phyloP scores from a whole-genome alignment of 1,139 yeast genomes.

The Scheffersomyces illinoinensis region DNA sequence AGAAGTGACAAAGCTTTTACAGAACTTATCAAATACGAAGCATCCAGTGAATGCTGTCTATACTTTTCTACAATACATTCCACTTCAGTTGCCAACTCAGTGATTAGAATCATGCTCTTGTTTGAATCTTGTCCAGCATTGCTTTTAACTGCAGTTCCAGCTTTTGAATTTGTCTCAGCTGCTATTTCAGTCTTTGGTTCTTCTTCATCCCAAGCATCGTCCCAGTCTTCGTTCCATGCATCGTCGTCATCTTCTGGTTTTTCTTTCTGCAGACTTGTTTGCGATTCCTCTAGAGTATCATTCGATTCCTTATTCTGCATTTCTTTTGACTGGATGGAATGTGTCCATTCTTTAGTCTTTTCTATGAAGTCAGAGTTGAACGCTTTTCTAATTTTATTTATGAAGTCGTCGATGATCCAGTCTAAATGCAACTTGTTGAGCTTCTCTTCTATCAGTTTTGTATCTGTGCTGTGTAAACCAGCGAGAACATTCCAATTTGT shows the following conservation, averaged over 20 bases:
- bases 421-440: constrained; percentile 30
- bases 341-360: constrained; percentile 4
- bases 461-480: constrained; percentile 15
- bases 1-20: constrained; percentile 34
- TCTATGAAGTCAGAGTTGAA: constrained; percentile 10
- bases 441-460: constrained; percentile 9
- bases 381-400: constrained; percentile 14
- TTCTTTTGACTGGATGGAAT: background rate
- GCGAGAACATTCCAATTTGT: constrained; percentile 34
- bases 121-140: background rate
- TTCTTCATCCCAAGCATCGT: constrained; percentile 18
- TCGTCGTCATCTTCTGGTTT: constrained; percentile 11
- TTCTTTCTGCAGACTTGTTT: background rate
- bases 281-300: background rate
- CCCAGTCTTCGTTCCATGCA: constrained; percentile 21
- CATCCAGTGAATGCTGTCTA: constrained; percentile 10
- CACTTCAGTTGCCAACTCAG: constrained; percentile 22
- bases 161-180: background rate
- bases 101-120: constrained; percentile 9
- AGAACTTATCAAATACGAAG: constrained; percentile 19
- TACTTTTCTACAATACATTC: constrained; percentile 23
- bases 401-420: constrained; percentile 27
- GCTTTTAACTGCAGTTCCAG: background rate
- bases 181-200: background rate
- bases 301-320: background rate